Conservation (phyloP, 2,329 filamentous ascomycete species). For the Periconia macrospinosa region DNA sequence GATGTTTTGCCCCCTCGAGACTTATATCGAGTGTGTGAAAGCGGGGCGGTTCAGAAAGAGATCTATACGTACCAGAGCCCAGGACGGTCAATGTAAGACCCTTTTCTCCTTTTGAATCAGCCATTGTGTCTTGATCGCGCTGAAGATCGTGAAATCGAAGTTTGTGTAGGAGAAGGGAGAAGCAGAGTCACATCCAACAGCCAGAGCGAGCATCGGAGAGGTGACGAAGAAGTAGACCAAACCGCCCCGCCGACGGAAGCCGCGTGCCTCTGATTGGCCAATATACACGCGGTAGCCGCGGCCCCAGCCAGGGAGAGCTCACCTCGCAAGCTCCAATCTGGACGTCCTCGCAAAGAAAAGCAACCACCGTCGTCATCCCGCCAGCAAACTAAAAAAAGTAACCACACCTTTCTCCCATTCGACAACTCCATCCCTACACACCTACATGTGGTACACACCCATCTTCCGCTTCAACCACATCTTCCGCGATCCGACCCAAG, state of each 20-base stretch:
- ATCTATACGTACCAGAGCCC: conserved; percentile 72
- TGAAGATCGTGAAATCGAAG: background rate
- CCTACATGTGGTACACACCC: background rate
- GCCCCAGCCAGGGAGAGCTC: no score
- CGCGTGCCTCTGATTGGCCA: background rate
- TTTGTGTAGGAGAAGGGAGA: conserved; percentile 7
- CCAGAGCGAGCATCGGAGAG: background rate
- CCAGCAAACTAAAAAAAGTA: background rate
- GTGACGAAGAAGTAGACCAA: background rate
- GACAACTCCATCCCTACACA: background rate
- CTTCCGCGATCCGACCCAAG: background rate
- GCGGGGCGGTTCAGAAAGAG: background rate
- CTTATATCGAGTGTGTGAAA: background rate
- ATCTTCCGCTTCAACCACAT: background rate
- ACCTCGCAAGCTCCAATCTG: no score
- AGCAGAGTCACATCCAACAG: background rate
- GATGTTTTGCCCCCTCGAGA: background rate
- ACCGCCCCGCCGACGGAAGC: background rate
- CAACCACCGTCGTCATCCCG: background rate
- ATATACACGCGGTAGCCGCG: background rate
- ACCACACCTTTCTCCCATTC: background rate
- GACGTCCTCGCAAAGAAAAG: background rate
- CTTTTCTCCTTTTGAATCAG: conserved; percentile 30
- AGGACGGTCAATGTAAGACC: conserved; percentile 75
- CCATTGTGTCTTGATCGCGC: conserved; percentile 24